Evolutionary conservation across 805 yeast species (phyloP), one percentile per base, ranked within the genome.

Genomic region (Yamadazyma nakazawae): DNA sequence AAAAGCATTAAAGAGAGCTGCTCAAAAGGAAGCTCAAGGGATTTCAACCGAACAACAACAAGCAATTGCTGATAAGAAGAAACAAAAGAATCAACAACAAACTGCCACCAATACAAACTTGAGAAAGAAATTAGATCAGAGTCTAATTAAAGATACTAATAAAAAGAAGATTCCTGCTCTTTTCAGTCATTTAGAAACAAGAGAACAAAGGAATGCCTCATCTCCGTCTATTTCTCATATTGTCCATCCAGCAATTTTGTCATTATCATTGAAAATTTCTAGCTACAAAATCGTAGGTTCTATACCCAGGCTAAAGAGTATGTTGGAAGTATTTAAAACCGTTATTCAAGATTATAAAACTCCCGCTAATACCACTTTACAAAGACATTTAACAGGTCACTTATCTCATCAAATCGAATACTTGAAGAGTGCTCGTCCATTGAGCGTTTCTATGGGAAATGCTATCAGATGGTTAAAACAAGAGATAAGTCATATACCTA

Each of bases 401-500:
- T 74, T 94, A 48, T 83, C 96, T 10, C 88, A 86, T 60, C 99
- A 94, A 67, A 94, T 94, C 54, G 99, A 92, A 62, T 88, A 86
- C 55, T 72, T 94, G 56, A 92, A 88, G 58, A 81, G 88, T 9
- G 91, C 97, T 2, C 80, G 99, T 52, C 97, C 98, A 0, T 74
- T 94, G 41, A 82, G 94, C 46, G 87, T 91, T 2, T 80, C 96
- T 0, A 94, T 94, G 99, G 99, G 99, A 45, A 94, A 91, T 69
- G 92, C 97, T 2, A 94, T 94, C 54, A 81, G 99, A 58, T 91
- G 97, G 97, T 76, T 94, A 53, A 94, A 94, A 61, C 98, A 92
- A 70, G 92, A 88, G 63, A 92, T 94, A 46, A 82, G 97, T 0
- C 76, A 79, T 37, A 80, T 92, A 41, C 83, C 90, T 48, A 82